phyloP scores from a whole-genome alignment of 179 eudicot species.

The Sideroxylon spinosum region DNA sequence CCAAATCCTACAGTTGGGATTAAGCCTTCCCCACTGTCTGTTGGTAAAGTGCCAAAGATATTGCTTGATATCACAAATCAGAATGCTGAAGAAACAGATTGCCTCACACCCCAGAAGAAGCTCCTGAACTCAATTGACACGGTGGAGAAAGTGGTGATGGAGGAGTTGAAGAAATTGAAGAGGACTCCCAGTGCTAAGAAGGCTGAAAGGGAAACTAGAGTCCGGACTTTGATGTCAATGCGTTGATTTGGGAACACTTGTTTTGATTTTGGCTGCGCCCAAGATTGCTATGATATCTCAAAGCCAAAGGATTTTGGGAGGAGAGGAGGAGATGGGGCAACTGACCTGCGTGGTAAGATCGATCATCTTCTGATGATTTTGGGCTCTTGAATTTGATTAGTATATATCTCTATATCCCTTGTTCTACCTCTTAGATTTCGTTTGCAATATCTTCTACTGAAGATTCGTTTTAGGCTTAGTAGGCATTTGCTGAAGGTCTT shows the following conservation, averaged over 20 bases:
- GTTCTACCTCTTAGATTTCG: background rate
- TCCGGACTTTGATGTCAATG: constrained; percentile 74
- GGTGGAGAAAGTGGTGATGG: constrained; percentile 64
- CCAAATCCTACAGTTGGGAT: constrained; percentile 37
- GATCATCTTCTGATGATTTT: constrained; percentile 38
- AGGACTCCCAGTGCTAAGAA: constrained; percentile 66
- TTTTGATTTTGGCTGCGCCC: constrained; percentile 19
- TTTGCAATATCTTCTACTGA: constrained; percentile 11
- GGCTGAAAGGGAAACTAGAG: constrained; percentile 56
- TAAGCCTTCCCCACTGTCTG: constrained; percentile 30
- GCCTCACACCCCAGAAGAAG: constrained; percentile 65
- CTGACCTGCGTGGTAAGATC: constrained; percentile 10
- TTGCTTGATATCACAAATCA: constrained; percentile 33
- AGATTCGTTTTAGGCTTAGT: constrained; percentile 5
- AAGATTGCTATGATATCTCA: constrained; percentile 31
- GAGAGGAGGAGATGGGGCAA: background rate
- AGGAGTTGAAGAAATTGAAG: constrained; percentile 49
- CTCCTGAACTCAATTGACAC: constrained; percentile 66
- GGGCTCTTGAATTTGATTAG: constrained; percentile 16
- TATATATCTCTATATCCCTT: background rate
- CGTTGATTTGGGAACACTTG: constrained; percentile 31
- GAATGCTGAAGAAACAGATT: constrained; percentile 24
- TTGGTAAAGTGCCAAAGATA: constrained; percentile 41
- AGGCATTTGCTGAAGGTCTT: background rate
- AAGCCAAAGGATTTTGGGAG: constrained; percentile 9